Conservation (phyloP, 371 early-diverging fungal species). For the Actinomortierella wolfii region DNA sequence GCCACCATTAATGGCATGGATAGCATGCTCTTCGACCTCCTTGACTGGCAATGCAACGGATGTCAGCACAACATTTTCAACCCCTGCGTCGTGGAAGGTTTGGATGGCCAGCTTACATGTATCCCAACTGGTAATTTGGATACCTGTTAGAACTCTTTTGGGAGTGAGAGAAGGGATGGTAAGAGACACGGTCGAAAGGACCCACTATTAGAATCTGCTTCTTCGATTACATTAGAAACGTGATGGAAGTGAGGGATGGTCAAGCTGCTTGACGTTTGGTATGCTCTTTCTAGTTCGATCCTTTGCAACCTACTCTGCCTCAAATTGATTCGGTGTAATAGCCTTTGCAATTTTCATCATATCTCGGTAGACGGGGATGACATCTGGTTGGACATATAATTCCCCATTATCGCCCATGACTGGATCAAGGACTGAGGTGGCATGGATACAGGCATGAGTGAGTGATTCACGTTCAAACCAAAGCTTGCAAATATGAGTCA, state of each 20-base stretch:
- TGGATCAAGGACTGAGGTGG: constrained; percentile 89
- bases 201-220: too few species aligned
- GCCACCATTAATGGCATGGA: constrained; percentile 7
- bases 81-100: constrained; percentile 71
- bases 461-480: too few species aligned
- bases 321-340: constrained; percentile 93
- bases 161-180: too few species aligned
- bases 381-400: constrained; percentile 83
- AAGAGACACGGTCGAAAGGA: too few species aligned
- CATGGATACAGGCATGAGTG: too few species aligned
- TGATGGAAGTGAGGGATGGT: too few species aligned
- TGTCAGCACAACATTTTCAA: constrained; percentile 79
- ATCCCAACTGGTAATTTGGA: constrained; percentile 54
- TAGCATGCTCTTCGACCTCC: constrained; percentile 35
- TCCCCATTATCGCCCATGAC: constrained; percentile 92
- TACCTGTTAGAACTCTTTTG: constrained; percentile 64
- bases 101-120: constrained; percentile 60
- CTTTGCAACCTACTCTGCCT: constrained; percentile 76
- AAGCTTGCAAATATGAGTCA: background rate
- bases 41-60: constrained; percentile 50
- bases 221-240: too few species aligned
- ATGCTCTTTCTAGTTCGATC: too few species aligned
- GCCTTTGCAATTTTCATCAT: constrained; percentile 73
- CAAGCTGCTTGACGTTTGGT: too few species aligned
- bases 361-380: constrained; percentile 78